A percentile compares a stretch with the other conserved stretches of the same genome.
These are phyloP conservation scores for Phytophthora lateralis DNA, from an alignment of 352 stramenopile species.

Conservation along the genomic window DNA sequence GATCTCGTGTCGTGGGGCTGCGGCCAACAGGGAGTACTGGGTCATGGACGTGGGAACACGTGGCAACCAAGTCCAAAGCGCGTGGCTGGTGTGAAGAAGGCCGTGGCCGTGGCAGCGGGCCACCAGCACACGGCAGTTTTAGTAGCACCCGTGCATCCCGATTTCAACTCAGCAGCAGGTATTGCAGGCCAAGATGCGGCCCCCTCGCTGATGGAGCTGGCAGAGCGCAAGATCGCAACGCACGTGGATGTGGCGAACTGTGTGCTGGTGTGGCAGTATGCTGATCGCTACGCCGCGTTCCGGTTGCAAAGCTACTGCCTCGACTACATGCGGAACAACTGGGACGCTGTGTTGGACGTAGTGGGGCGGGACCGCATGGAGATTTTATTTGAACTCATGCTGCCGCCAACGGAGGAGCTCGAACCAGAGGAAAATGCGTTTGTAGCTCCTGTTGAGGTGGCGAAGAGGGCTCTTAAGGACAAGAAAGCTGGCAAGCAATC, in stretches of 20 bases:
- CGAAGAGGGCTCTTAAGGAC: conserved; percentile 15
- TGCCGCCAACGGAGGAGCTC: conserved; percentile 38
- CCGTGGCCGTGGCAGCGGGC: conserved; percentile 61
- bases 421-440: conserved; percentile 23
- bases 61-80: conserved; percentile 85
- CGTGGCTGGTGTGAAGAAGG: conserved; percentile 77
- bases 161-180: conserved; percentile 20
- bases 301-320: conserved; percentile 53
- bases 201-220: conserved; percentile 42
- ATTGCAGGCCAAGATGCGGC: conserved; percentile 1
- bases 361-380: conserved; percentile 66
- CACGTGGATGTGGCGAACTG: conserved; percentile 71
- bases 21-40: conserved; percentile 69
- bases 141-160: conserved; percentile 49
- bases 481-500: conserved; percentile 22
- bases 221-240: conserved; percentile 53
- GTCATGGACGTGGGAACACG: conserved; percentile 71
- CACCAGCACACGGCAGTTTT: conserved; percentile 82
- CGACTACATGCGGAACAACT: conserved; percentile 74
- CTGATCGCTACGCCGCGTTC: conserved; percentile 52
- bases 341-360: conserved; percentile 73
- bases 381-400: conserved; percentile 65
- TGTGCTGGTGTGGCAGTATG: conserved; percentile 62
- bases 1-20: conserved; percentile 82
- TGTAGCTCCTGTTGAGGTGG: neutral